Evolutionary conservation across 164 flowering plant species (phyloP), one percentile per base, ranked within the genome.

Genomic region (Macadamia tetraphylla): DNA sequence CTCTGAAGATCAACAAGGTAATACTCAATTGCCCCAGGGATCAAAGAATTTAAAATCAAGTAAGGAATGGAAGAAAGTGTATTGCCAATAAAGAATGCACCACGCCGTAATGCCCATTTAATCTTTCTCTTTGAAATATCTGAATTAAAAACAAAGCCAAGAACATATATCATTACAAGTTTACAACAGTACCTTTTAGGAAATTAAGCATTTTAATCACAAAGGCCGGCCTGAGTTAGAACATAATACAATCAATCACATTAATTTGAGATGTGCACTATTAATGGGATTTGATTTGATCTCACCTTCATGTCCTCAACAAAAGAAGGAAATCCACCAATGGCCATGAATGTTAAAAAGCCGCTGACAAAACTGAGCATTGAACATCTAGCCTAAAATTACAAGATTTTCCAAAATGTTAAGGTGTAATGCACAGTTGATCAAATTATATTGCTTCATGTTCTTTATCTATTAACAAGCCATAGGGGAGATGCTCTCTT

Each of bases 11-110:
- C 80, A 1, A 69, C 80, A 1, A 79, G 77, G 74, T 66, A 84
- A 62, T 87, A 87, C 5, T 82, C 78, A 3, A 87, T 77, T 35
- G 77, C 75, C 14, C 89, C 88, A 0, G 92, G 83, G 43, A 83
- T 70, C 0, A 82, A 1, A 10, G 89, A 78, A 51, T 79, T 77
- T 31, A 86, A 23, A 1, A 84, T 23, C 73, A 88, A 61, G 74
- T 67, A 23, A 23, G 23, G 23, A 23, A 23, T 23, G 23, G 23
- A 23, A 23, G 23, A 23, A 23, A 23, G 23, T 23, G 23, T 23
- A 23, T 0, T 23, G 23, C 23, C 23, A 23, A 23, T 23, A 23
- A 23, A 23, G 23, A 23, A 23, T 23, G 23, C 23, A 23, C 23
- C 0, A 23, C 23, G 23, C 23, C 23, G 23, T 23, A 23, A 23